Percentiles rank a stretch among this genome's conserved stretches.
Conservation (phyloP, 2,329 filamentous ascomycete species). For the Microsporum ferrugineum region DNA sequence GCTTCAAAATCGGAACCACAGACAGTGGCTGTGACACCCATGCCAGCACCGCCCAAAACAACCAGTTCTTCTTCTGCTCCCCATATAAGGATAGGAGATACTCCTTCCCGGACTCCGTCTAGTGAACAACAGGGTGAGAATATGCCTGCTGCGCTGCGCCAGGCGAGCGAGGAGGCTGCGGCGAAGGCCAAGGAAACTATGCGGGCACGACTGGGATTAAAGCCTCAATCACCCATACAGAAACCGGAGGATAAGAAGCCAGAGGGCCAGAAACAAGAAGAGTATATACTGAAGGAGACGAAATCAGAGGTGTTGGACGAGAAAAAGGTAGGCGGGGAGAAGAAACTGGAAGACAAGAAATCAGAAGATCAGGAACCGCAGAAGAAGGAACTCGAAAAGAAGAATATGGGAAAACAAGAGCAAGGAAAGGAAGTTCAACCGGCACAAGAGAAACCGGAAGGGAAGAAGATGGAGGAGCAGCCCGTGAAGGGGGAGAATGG, state of each 20-base stretch:
- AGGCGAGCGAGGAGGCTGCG: conserved; percentile 32
- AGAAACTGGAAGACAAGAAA: conserved; percentile 8
- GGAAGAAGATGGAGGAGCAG: conserved; percentile 14
- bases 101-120: conserved; percentile 23
- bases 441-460: conserved; percentile 11
- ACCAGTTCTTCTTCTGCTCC: conserved; percentile 21
- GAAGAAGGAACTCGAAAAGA: not conserved
- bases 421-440: not conserved
- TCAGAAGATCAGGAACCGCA: not conserved
- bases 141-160: conserved; percentile 32
- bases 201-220: conserved; percentile 11
- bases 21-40: conserved; percentile 17
- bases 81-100: conserved; percentile 32
- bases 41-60: conserved; percentile 19
- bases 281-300: not conserved
- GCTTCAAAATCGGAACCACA: conserved; percentile 16
- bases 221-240: conserved; percentile 2
- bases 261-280: not conserved
- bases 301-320: conserved; percentile 6
- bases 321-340: conserved; percentile 15
- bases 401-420: not conserved
- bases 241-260: conserved; percentile 8
- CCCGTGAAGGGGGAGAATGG: not conserved
- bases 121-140: conserved; percentile 26
- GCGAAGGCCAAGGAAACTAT: conserved; percentile 27